Evolutionary conservation across 441 rosid genomes (phyloP).

Genomic region (Euphorbia schlechtendalii): DNA sequence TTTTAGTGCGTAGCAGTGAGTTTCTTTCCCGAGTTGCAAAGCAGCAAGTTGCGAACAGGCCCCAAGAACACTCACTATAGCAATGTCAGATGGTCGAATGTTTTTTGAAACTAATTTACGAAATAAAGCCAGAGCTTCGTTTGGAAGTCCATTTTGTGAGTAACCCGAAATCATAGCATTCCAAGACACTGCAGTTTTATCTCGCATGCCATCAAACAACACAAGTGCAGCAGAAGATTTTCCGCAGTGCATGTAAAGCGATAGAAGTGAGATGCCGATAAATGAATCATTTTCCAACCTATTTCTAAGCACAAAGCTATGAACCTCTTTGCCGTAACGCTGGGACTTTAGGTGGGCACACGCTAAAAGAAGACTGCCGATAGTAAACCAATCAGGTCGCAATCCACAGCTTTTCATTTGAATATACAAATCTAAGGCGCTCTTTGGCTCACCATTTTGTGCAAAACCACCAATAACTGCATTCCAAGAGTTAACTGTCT

Average conservation of each 20-base stretch:
- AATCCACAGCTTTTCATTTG: conserved; percentile 39
- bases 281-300: conserved; percentile 39
- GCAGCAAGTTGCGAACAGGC: conserved; percentile 67
- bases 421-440: conserved; percentile 35
- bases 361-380: conserved; percentile 53
- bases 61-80: conserved; percentile 50
- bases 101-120: conserved; percentile 36
- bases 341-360: conserved; percentile 41
- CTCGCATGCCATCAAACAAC: conserved; percentile 42
- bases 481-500: conserved; percentile 64
- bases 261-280: conserved; percentile 37
- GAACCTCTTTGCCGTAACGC: conserved; percentile 40
- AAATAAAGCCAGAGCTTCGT: conserved; percentile 49
- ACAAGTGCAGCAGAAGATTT: conserved; percentile 32
- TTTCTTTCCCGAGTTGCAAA: conserved; percentile 46
- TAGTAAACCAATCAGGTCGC: conserved; percentile 45
- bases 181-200: conserved; percentile 57
- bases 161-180: conserved; percentile 78
- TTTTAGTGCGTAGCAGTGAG: conserved; percentile 49
- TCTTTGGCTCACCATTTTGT: conserved; percentile 40
- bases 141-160: conserved; percentile 55
- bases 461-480: conserved; percentile 57
- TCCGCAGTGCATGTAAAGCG: conserved; percentile 45
- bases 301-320: conserved; percentile 43
- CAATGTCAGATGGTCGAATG: conserved; percentile 41